Evolutionary conservation across 2,329 filamentous ascomycete species (phyloP).

Genomic region (Trichothecium roseum): DNA sequence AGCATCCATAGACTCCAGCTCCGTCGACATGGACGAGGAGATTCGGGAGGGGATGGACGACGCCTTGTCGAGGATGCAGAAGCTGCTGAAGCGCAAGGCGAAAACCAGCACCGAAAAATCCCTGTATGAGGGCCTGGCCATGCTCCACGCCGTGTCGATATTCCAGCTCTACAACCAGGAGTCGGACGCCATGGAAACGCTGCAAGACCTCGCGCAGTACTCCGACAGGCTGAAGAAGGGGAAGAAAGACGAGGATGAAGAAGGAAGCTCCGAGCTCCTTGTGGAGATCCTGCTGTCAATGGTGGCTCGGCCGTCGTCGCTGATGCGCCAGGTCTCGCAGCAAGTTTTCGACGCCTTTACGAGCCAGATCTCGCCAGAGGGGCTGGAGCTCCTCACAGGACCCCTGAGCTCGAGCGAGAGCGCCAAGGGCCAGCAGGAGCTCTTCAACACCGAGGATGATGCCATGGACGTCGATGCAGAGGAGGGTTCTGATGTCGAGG

Average conservation of each 20-base stretch:
- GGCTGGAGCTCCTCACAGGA: conserved; percentile 54
- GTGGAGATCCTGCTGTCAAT: conserved; percentile 88
- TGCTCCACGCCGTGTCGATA: conserved; percentile 76
- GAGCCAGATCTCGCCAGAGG: conserved; percentile 59
- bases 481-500: conserved; percentile 22
- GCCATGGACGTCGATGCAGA: conserved; percentile 42
- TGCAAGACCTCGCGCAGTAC: conserved; percentile 72
- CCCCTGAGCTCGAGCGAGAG: conserved; percentile 74
- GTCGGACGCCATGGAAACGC: conserved; percentile 69
- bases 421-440: conserved; percentile 69
- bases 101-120: conserved; percentile 24
- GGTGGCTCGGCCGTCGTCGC: conserved; percentile 70
- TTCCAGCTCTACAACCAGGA: conserved; percentile 88
- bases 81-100: conserved; percentile 34
- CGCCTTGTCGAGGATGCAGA: conserved; percentile 41
- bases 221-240: conserved; percentile 53
- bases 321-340: conserved; percentile 78
- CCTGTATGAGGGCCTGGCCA: conserved; percentile 54
- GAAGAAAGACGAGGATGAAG: conserved; percentile 34
- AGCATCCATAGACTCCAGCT: conserved; percentile 39
- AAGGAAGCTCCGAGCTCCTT: conserved; percentile 57
- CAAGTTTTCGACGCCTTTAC: conserved; percentile 83
- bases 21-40: conserved; percentile 44
- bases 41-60: conserved; percentile 41
- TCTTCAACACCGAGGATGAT: conserved; percentile 65